These are phyloP conservation scores for Endocalyx cinctus DNA, from an alignment of 2,329 filamentous ascomycete genomes.

Conservation along the genomic window DNA sequence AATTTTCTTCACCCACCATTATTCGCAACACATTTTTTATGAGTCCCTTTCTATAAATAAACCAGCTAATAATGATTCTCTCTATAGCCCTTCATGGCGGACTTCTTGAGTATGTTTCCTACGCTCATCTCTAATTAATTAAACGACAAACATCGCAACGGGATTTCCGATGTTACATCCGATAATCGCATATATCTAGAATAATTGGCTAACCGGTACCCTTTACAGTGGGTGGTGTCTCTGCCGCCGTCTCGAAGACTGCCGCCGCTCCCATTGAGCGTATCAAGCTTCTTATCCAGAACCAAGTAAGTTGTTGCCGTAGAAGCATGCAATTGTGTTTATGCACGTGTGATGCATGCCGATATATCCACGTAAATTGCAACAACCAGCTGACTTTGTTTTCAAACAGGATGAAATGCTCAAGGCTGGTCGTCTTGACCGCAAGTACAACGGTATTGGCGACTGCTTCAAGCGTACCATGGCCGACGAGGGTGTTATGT, in stretches of 20 bases:
- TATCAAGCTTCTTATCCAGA: conserved; percentile 99
- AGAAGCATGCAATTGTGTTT: too few relatives aligned
- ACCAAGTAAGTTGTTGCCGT: conserved; percentile 73
- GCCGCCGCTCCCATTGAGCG: conserved; percentile 99
- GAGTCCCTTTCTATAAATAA: too few relatives aligned
- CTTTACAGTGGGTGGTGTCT: conserved; percentile 93
- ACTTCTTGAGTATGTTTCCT: conserved; percentile 93
- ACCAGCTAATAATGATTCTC: conserved; percentile 31
- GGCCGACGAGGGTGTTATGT: conserved; percentile 85
- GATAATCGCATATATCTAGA: too few relatives aligned
- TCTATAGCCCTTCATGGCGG: conserved; percentile 82
- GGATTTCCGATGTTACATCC: conserved; percentile 8
- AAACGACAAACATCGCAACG: conserved; percentile 5
- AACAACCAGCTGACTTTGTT: too few relatives aligned
- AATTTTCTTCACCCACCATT: conserved; percentile 11
- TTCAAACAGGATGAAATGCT: conserved; percentile 99
- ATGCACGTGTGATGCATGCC: too few relatives aligned
- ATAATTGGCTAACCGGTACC: too few relatives aligned
- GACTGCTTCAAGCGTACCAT: conserved; percentile 96
- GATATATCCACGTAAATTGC: too few relatives aligned
- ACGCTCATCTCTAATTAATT: conserved; percentile 9
- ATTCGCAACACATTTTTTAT: conserved; percentile 2
- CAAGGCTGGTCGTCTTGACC: conserved; percentile 95
- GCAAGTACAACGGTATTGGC: conserved; percentile 87
- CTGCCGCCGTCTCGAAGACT: conserved; percentile 99